Evolutionary conservation across 1,139 yeast species (phyloP), one percentile per base, ranked within the genome.

Genomic region (Trichomonascaceae sp.): DNA sequence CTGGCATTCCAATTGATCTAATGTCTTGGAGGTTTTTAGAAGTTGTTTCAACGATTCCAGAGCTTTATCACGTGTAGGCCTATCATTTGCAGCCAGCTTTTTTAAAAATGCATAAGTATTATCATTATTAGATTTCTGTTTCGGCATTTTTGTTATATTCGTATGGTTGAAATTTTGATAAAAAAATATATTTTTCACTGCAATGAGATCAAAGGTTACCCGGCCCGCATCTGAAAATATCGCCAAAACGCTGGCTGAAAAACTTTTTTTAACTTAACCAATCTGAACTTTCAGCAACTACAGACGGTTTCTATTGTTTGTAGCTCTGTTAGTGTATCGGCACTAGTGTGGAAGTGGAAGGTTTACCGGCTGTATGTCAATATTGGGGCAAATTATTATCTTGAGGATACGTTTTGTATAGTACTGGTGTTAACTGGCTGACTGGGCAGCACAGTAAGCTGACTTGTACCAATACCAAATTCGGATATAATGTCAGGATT

Each of bases 71-170:
- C 98, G 78, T 1, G 85, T 81, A 13, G 79, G 79, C 57, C 87
- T 80, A 62, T 85, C 87, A 63, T 88, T 88, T 7, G 96, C 87
- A 0, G 96, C 96, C 58, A 90, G 75, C 64, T 85, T 85, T 71
- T 86, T 87, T 43, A 89, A 88, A 67, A 89, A 86, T 1, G 79
- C 69, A 41, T 70, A 71, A 2, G 24, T 52, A 5, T 47, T 36
- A 13, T 44, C 45, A 39, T 30, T 30, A 15, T 20, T 41, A 15
- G 50, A 39, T 41, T 48, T 48, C 8, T 27, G 27, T 22, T 44
- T 44, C 15, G 50, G 50, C 50, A 48, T 48, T 30, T 13, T 48
- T 30, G 20, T 15, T 32, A 12, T 2, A 18, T 36, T 22, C 18
- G 13, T 22, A 22, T 24, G 43, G 17, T 18, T 13, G 36, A 36